A percentile compares a stretch with the other conserved stretches of the same genome.
Evolutionary conservation across 371 early-diverging fungal species (phyloP).

Genomic region (Mortierella sp.): DNA sequence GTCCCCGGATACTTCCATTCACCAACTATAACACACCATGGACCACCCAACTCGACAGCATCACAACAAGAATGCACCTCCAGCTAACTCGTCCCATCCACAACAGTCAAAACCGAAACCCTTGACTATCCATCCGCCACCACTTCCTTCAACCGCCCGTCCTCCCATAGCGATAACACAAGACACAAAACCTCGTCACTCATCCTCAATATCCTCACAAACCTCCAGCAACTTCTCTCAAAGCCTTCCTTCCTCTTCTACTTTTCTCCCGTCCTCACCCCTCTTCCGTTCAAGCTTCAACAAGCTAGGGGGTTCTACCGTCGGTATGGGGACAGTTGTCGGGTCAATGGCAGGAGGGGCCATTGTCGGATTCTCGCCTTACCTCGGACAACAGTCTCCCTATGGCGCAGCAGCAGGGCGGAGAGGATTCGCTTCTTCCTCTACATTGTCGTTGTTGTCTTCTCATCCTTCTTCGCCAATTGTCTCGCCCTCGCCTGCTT

Average conservation of each 20-base stretch:
- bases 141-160: too few relatives aligned
- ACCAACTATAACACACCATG: too few relatives aligned
- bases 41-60: background rate
- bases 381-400: background rate
- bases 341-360: background rate
- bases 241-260: background rate
- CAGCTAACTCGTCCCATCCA: background rate
- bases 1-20: too few relatives aligned
- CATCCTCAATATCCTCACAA: background rate
- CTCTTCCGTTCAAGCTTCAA: background rate
- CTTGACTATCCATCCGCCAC: background rate
- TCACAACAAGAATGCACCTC: background rate
- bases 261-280: background rate
- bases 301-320: background rate
- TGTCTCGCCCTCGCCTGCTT: background rate
- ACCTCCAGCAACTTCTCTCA: background rate
- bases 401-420: background rate
- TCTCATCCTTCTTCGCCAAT: background rate
- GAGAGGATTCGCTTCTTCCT: background rate
- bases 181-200: background rate
- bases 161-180: background rate
- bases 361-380: background rate
- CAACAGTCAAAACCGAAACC: background rate
- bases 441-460: background rate
- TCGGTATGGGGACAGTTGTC: background rate